A percentile compares a stretch with the other conserved stretches of the same genome.
Conservation (phyloP, 2,329 filamentous ascomycete species). For the Blastomyces emzantsi region DNA sequence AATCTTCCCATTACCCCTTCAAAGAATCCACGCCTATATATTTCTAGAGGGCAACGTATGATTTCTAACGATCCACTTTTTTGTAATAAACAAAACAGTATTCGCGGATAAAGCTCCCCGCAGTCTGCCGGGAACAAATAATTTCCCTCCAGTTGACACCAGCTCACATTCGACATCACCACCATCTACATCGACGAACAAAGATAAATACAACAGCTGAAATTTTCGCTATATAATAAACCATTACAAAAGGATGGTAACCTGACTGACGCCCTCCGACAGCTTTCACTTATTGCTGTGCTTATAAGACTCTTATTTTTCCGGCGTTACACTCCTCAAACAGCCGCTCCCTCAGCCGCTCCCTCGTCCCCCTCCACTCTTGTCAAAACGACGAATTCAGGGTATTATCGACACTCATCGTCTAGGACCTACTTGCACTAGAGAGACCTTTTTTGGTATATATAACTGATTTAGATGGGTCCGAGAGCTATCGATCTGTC, state of each 20-base stretch:
- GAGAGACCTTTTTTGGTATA: too few relatives aligned
- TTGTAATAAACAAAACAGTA: constrained; percentile 1
- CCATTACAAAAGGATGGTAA: neutral
- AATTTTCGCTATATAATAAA: neutral
- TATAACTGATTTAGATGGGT: neutral
- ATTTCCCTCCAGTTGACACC: neutral
- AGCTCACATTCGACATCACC: neutral
- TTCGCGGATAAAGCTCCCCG: constrained; percentile 2
- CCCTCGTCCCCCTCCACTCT: too few relatives aligned
- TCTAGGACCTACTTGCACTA: too few relatives aligned
- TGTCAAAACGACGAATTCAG: too few relatives aligned
- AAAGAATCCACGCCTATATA: neutral
- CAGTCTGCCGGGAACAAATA: constrained; percentile 8
- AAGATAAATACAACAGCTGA: neutral
- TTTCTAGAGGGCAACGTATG: neutral
- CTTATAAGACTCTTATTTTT: neutral
- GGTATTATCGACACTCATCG: too few relatives aligned
- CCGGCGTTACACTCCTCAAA: neutral
- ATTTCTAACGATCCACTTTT: neutral
- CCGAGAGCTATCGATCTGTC: neutral
- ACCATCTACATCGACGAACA: neutral
- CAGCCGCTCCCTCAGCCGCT: too few relatives aligned
- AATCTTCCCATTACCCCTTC: neutral
- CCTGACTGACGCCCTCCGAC: neutral
- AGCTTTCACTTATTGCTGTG: neutral